Conservation (phyloP, 768 basidiomycete species). For the Leccinum boreale region DNA sequence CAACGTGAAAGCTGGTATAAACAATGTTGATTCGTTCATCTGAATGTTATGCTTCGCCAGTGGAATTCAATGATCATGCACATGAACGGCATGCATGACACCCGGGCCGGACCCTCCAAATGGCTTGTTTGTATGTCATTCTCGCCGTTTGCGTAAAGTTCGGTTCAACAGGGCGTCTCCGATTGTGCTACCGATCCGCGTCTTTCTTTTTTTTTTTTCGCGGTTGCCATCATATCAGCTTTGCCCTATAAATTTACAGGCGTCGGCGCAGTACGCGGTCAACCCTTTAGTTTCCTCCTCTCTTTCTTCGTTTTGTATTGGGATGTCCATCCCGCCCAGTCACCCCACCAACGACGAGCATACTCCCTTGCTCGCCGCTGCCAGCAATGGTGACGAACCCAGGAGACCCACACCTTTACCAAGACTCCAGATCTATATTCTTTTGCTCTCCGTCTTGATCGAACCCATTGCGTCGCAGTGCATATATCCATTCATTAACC, state of each 20-base stretch:
- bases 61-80: neutral
- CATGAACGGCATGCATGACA: neutral
- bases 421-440: conserved; percentile 39
- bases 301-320: conserved; percentile 1
- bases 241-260: conserved; percentile 19
- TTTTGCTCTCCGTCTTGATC: conserved; percentile 43
- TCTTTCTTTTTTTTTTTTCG: neutral
- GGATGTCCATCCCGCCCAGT: conserved; percentile 16
- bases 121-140: neutral
- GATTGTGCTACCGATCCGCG: neutral
- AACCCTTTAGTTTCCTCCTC: neutral
- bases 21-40: neutral
- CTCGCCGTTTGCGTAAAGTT: neutral
- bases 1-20: neutral
- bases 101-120: neutral
- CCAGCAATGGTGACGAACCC: conserved; percentile 3
- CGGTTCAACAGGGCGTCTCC: neutral
- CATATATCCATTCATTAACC: conserved; percentile 52
- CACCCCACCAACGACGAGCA: conserved; percentile 19
- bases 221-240: conserved; percentile 6
- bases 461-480: conserved; percentile 47
- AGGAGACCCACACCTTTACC: conserved; percentile 42
- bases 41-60: neutral
- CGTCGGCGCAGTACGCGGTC: neutral
- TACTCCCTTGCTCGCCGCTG: conserved; percentile 19